These are phyloP conservation scores for Neofusicoccum laricinum DNA, from an alignment of 2,329 filamentous ascomycete species.

Conservation along the genomic window DNA sequence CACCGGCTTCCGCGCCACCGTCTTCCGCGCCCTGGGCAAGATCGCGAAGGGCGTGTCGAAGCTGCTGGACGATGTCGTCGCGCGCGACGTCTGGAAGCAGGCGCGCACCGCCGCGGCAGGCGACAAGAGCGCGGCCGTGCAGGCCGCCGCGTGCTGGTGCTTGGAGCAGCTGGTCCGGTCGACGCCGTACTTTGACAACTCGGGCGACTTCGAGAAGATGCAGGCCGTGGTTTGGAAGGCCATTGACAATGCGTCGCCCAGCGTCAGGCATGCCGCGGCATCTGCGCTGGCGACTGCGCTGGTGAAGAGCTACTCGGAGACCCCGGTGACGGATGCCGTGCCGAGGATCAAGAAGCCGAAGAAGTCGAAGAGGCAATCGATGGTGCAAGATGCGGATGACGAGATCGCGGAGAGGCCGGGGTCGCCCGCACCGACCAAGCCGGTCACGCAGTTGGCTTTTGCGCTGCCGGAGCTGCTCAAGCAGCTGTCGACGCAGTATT, in stretches of 20 bases:
- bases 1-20: slow-evolving; percentile 75
- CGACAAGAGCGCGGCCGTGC: slow-evolving; percentile 81
- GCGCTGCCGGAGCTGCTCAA: slow-evolving; percentile 75
- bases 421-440: slow-evolving; percentile 73
- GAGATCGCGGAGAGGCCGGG: slow-evolving; percentile 64
- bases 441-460: slow-evolving; percentile 66
- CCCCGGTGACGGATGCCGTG: slow-evolving; percentile 48
- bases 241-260: slow-evolving; percentile 71
- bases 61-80: slow-evolving; percentile 78
- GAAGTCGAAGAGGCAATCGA: slow-evolving; percentile 65
- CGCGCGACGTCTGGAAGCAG: slow-evolving; percentile 93
- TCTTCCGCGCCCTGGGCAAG: slow-evolving; percentile 73
- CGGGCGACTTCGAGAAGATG: slow-evolving; percentile 84
- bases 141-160: slow-evolving; percentile 75
- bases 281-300: slow-evolving; percentile 81
- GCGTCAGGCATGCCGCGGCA: slow-evolving; percentile 81
- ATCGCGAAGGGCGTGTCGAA: slow-evolving; percentile 70
- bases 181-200: slow-evolving; percentile 82
- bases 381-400: slow-evolving; percentile 65
- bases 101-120: slow-evolving; percentile 69
- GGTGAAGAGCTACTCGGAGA: slow-evolving; percentile 74
- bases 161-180: slow-evolving; percentile 68
- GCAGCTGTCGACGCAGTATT: slow-evolving; percentile 77
- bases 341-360: slow-evolving; percentile 68
- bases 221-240: slow-evolving; percentile 81